Conservation (phyloP, 108 stramenopile species). For the Craspedostauros australis region DNA sequence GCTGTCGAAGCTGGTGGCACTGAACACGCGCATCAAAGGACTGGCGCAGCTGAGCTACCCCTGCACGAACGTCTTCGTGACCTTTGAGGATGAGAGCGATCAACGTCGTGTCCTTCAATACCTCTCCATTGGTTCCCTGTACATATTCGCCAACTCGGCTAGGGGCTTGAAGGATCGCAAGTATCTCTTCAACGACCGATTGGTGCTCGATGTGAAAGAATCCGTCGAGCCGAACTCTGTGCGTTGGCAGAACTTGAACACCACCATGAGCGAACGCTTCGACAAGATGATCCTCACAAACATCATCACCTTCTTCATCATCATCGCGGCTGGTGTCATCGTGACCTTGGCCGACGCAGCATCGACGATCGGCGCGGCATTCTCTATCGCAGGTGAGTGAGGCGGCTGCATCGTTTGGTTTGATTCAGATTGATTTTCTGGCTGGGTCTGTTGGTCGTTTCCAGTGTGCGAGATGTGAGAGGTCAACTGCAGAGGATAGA, state of each 20-base stretch:
- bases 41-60: slow-evolving; percentile 66
- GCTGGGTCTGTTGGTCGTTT: no score
- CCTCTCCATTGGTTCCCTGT: slow-evolving; percentile 52
- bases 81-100: slow-evolving; percentile 75
- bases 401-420: no score
- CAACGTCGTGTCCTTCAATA: slow-evolving; percentile 68
- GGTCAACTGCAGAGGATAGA: no score
- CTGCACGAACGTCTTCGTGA: slow-evolving; percentile 74
- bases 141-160: slow-evolving; percentile 16
- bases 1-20: slow-evolving; percentile 52
- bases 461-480: no score
- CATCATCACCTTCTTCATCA: slow-evolving; percentile 34
- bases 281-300: slow-evolving; percentile 54
- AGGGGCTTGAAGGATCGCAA: slow-evolving; percentile 12
- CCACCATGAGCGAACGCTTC: slow-evolving; percentile 21
- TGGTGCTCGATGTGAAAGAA: slow-evolving; percentile 60
- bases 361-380: background rate
- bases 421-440: no score
- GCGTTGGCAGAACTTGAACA: slow-evolving; percentile 79
- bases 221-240: slow-evolving; percentile 75
- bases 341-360: slow-evolving; percentile 19
- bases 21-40: slow-evolving; percentile 60
- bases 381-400: no score
- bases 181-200: slow-evolving; percentile 29
- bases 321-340: slow-evolving; percentile 40